Conservation (phyloP, 768 basidiomycete genomes). For the Pulveroboletus frians region DNA sequence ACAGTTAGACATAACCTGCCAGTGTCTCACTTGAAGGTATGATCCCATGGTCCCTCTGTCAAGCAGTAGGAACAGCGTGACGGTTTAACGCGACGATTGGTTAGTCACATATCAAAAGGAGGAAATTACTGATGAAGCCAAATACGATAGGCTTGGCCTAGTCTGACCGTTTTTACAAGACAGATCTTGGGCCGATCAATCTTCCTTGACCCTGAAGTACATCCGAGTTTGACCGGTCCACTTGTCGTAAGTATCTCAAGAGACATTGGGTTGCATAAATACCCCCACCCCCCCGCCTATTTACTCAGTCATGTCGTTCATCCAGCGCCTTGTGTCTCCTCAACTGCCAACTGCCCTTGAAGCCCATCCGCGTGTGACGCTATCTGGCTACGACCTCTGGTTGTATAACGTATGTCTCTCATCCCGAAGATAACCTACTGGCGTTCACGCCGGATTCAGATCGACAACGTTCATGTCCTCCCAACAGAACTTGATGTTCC, state of each 20-base stretch:
- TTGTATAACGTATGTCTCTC: slow-evolving; percentile 10
- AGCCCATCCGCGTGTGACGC: slow-evolving; percentile 4
- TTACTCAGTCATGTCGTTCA: slow-evolving; percentile 10
- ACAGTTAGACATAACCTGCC: too few relatives aligned
- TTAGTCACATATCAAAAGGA: too few relatives aligned
- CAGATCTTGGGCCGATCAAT: too few relatives aligned
- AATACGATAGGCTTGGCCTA: too few relatives aligned
- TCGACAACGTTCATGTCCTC: slow-evolving; percentile 21
- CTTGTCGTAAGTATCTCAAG: neutral
- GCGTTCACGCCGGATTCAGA: slow-evolving; percentile 2
- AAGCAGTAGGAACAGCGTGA: too few relatives aligned
- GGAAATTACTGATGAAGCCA: too few relatives aligned
- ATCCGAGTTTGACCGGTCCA: too few relatives aligned
- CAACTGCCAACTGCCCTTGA: slow-evolving; percentile 14
- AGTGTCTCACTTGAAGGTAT: too few relatives aligned
- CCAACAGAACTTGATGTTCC: slow-evolving; percentile 10
- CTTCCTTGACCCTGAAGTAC: too few relatives aligned
- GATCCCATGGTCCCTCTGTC: too few relatives aligned
- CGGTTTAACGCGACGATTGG: too few relatives aligned
- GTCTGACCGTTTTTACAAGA: too few relatives aligned
- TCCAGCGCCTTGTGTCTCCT: slow-evolving; percentile 16
- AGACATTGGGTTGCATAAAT: neutral
- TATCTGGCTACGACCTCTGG: slow-evolving; percentile 24
- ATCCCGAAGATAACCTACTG: neutral
- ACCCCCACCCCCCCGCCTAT: neutral